Evolutionary conservation across 2,329 filamentous ascomycete species (phyloP), one percentile per base, ranked within the genome.

Genomic region (Albophoma yamanashiensis): DNA sequence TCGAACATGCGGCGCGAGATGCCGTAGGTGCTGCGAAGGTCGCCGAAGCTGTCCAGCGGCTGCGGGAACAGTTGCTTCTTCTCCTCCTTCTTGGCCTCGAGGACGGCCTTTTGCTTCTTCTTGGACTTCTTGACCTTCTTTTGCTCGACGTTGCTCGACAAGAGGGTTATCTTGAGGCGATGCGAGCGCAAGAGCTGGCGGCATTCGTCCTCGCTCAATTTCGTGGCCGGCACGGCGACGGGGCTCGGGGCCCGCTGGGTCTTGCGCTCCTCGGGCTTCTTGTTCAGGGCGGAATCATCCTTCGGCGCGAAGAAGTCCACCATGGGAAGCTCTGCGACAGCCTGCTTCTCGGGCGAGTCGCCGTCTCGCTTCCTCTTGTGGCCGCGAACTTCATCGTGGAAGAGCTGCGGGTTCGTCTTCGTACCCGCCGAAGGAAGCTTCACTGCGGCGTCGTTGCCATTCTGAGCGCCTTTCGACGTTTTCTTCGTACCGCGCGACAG

Each of bases 151-250:
- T 71, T 74, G 50, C 79, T 80, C 31, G 83, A 84, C n/a, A 96
- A 76, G 56, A 95, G 78, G 0, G 89, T 90, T 45, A 95, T 82
- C 73, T 96, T 96, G 64, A 97, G 79, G 64, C 92, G 89, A 73
- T 96, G 91, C 60, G 86, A 88, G 62, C 87, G 86, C 62, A 96
- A 75, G 14, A 93, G 79, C 62, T 87, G 84, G 66, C 88, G 87
- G 66, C 89, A 87, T 70, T 92, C 85, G 60, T 88, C 86, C 67
- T 89, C 82, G 66, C 85, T 83, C 66, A 91, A 66, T 58, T 74
- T 70, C 58, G 69, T 69, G 20, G 70, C 67, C 14, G 67, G 63
- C 12, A 63, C 53, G 3, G 64, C 62, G 6, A 56, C 60, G 15
- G 74, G 71, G 25, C 71, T 71, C 17, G 67, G 63, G 64, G 58